Percentiles rank a stretch among this genome's conserved stretches.
Evolutionary conservation across 176 grass and related monocot species (phyloP).

Genomic region (Carex pumila): DNA sequence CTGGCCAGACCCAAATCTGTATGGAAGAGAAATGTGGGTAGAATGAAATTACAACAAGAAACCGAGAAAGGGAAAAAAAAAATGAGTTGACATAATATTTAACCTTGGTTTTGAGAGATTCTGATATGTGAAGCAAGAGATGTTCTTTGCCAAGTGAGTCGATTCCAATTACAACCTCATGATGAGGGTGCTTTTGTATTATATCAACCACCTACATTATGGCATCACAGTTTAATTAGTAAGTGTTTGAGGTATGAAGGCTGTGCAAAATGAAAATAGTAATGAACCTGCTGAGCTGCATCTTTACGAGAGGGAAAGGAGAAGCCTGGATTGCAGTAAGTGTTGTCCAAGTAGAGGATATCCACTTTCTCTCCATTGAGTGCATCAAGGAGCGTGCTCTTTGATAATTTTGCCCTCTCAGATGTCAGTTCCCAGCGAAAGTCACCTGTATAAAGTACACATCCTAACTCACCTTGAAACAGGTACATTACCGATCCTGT

Average conservation of each 20-base stretch:
- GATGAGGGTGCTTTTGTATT: conserved; percentile 49
- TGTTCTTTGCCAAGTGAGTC: conserved; percentile 79
- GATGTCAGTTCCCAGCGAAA: conserved; percentile 67
- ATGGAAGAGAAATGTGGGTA: not conserved
- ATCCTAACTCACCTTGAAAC: conserved; percentile 75
- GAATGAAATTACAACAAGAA: not conserved
- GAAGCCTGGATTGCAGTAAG: conserved; percentile 75
- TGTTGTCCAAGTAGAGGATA: conserved; percentile 75
- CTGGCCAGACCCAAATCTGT: conserved; percentile 92
- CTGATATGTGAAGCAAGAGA: conserved; percentile 64
- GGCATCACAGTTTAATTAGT: not conserved
- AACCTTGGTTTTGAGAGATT: conserved; percentile 62
- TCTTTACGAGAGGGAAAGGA: conserved; percentile 66
- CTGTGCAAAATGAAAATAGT: not conserved
- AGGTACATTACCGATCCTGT: conserved; percentile 82
- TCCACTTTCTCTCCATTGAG: conserved; percentile 54
- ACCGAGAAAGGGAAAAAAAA: not conserved
- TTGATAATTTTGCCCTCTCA: conserved; percentile 42
- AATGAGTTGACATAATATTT: conserved; percentile 8
- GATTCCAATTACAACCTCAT: conserved; percentile 73
- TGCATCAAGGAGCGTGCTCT: conserved; percentile 52
- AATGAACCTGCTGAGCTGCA: conserved; percentile 54
- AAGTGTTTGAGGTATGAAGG: not conserved
- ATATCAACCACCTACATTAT: conserved; percentile 48
- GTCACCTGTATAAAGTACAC: conserved; percentile 67